A percentile compares a stretch with the other conserved stretches of the same genome.
phyloP scores from a whole-genome alignment of 345 rosid genomes.

The Linum trigynum region DNA sequence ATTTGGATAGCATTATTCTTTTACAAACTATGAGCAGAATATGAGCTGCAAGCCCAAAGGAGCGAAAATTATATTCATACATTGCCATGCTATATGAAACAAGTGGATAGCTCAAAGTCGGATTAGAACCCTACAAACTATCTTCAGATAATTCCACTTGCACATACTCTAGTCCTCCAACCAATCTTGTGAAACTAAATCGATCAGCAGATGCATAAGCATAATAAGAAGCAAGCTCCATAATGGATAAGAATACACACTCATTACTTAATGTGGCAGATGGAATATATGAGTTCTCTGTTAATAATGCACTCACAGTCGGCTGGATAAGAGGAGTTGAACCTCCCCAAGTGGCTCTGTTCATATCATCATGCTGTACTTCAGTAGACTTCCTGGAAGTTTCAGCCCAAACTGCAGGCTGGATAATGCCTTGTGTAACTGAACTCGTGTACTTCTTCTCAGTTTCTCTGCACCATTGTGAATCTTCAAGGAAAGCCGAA shows the following conservation, averaged over 20 bases:
- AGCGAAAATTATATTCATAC: not conserved
- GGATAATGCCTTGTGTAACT: not conserved
- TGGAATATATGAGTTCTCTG: not conserved
- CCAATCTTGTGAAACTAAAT: not conserved
- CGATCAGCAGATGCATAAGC: not conserved
- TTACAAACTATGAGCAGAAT: not conserved
- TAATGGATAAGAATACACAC: not conserved
- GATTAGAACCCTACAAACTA: not conserved
- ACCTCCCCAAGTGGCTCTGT: constrained; percentile 26
- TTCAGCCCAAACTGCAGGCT: not conserved
- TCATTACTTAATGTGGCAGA: not conserved
- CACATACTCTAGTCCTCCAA: not conserved
- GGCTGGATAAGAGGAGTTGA: constrained; percentile 39
- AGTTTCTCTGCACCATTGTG: constrained; percentile 29
- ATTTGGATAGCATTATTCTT: not conserved
- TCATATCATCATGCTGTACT: constrained; percentile 1
- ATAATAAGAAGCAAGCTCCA: not conserved
- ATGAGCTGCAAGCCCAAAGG: not conserved
- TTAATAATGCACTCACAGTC: constrained; percentile 36
- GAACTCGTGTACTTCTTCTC: not conserved
- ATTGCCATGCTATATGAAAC: not conserved
- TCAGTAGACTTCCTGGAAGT: constrained; percentile 1
- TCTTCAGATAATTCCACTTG: not conserved
- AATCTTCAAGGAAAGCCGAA: constrained; percentile 23
- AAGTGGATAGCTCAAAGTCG: too few relatives aligned